Percentiles rank a stretch among this genome's conserved stretches.
These are phyloP conservation scores for Ceratocystis albifundus DNA, from an alignment of 2,329 filamentous ascomycete species.

Conservation along the genomic window DNA sequence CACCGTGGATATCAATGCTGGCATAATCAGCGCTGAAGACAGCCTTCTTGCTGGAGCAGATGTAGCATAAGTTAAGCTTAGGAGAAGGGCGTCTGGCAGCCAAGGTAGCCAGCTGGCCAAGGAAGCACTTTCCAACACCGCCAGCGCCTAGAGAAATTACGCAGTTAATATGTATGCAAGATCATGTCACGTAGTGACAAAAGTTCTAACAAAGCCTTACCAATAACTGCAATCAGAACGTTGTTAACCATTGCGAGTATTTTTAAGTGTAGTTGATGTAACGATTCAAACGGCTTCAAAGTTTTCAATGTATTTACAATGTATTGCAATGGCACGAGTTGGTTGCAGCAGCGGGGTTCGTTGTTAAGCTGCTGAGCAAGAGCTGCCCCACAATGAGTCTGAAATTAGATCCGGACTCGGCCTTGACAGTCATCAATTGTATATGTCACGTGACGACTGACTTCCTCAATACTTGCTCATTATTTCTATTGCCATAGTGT, in stretches of 20 bases:
- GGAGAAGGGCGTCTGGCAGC: conserved; percentile 54
- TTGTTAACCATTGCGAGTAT: conserved; percentile 30
- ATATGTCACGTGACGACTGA: neutral
- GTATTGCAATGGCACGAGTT: neutral
- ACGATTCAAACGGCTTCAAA: neutral
- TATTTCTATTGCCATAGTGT: no score
- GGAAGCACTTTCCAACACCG: conserved; percentile 85
- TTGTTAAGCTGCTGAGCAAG: no score
- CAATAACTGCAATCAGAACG: conserved; percentile 44
- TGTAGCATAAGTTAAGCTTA: conserved; percentile 67
- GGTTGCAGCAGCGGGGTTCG: neutral
- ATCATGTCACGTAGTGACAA: neutral
- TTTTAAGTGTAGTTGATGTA: neutral
- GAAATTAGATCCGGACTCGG: conserved; percentile 17
- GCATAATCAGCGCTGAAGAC: conserved; percentile 64
- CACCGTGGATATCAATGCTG: conserved; percentile 49
- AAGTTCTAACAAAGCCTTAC: conserved; percentile 28
- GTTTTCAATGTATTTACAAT: neutral
- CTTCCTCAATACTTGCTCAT: no score
- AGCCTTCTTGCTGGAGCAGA: conserved; percentile 75
- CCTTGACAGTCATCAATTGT: neutral
- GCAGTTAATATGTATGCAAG: neutral
- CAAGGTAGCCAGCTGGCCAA: conserved; percentile 64
- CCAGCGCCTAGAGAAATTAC: conserved; percentile 55
- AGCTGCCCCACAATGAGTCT: conserved; percentile 16